These are phyloP conservation scores for Teunomyces stri DNA, from an alignment of 805 yeast species.

Conservation along the genomic window DNA sequence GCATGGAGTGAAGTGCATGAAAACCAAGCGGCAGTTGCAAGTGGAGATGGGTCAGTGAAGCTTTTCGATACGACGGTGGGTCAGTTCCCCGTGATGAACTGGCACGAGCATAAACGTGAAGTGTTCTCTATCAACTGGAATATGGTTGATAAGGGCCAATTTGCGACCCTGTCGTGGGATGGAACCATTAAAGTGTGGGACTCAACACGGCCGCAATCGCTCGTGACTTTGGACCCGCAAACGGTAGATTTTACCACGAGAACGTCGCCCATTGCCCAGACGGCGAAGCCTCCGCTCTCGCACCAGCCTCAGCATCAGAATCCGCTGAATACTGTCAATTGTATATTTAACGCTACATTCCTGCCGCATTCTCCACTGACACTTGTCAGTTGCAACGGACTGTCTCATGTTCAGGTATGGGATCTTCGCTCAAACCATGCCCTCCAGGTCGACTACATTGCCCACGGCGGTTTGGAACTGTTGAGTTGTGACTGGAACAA, in stretches of 20 bases:
- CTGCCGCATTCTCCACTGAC: constrained; percentile 81
- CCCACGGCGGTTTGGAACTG: constrained; percentile 80
- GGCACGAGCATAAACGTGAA: constrained; percentile 74
- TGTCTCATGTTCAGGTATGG: constrained; percentile 76
- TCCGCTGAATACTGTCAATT: constrained; percentile 43
- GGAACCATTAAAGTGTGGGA: constrained; percentile 82
- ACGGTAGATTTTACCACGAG: constrained; percentile 26
- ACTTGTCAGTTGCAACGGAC: constrained; percentile 68
- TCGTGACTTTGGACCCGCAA: constrained; percentile 50
- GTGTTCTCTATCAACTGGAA: constrained; percentile 77
- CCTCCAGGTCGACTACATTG: constrained; percentile 56
- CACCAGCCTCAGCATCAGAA: constrained; percentile 35
- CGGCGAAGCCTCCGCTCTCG: constrained; percentile 25
- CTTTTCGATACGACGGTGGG: constrained; percentile 71
- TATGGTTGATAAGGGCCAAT: constrained; percentile 59
- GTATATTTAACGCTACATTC: constrained; percentile 76
- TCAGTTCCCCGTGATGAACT: constrained; percentile 69
- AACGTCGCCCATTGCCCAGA: constrained; percentile 21
- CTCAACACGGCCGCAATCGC: constrained; percentile 54
- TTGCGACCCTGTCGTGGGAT: constrained; percentile 89
- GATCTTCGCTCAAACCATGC: constrained; percentile 73
- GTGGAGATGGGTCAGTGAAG: constrained; percentile 88
- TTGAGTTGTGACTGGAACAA: constrained; percentile 88
- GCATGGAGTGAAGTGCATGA: constrained; percentile 92
- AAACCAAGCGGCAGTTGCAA: constrained; percentile 76